Percentiles rank a stretch among this genome's conserved stretches.
phyloP scores from a whole-genome alignment of 352 stramenopile species.

The Phytophthora gonapodyides region DNA sequence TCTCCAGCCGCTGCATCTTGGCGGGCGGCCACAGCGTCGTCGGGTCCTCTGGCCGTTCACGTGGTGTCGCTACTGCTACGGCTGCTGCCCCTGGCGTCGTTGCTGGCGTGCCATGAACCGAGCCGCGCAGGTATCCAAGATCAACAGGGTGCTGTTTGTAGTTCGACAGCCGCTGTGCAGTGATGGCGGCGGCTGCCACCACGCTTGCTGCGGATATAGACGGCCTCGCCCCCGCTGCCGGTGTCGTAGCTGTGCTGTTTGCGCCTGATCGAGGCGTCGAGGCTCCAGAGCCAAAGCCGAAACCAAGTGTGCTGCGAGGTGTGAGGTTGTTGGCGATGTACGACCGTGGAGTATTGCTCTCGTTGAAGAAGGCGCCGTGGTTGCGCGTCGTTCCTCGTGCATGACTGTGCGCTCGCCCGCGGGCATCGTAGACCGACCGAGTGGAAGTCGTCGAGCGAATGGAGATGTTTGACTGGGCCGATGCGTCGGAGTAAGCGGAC shows the following conservation, averaged over 20 bases:
- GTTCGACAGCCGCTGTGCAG: constrained; percentile 57
- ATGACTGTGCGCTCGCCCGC: constrained; percentile 29
- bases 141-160: constrained; percentile 75
- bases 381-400: constrained; percentile 28
- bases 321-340: constrained; percentile 80
- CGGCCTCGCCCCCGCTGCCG: constrained; percentile 28
- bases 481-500: constrained; percentile 77
- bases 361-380: constrained; percentile 51
- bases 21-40: constrained; percentile 30
- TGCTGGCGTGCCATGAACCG: constrained; percentile 30
- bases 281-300: constrained; percentile 41
- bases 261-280: constrained; percentile 50
- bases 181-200: constrained; percentile 40
- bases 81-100: neutral
- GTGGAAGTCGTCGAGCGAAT: constrained; percentile 77
- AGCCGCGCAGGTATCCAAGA: constrained; percentile 69
- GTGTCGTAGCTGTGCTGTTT: constrained; percentile 40
- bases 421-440: constrained; percentile 56
- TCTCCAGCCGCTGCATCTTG: constrained; percentile 41
- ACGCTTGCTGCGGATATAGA: constrained; percentile 46
- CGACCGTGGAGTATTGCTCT: constrained; percentile 70
- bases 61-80: constrained; percentile 2
- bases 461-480: constrained; percentile 76
- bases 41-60: constrained; percentile 33
- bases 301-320: constrained; percentile 35